Base-by-base conservation (phyloP, 164 flowering plant genomes). In the Vitis rupestris region DNA sequence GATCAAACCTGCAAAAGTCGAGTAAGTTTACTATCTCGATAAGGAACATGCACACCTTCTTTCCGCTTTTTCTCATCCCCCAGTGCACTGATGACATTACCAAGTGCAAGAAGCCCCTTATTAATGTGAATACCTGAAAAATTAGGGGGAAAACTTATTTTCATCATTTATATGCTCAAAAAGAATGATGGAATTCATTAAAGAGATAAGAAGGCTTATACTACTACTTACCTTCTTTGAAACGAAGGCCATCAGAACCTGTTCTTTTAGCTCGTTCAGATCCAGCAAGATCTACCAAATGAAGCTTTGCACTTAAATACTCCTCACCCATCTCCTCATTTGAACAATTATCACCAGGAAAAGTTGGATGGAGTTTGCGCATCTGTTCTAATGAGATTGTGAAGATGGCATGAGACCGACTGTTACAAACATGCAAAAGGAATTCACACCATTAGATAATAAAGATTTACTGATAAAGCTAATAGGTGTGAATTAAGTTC, bases 371-470 rank as follows among this genome's bases (percentile, higher is more conserved):
- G 47, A 72, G 53, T 75, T 78, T 86, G 17, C 82, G 87, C 84
- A 86, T 90, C 70, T 92, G 96, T 74, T 90, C 93, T 72, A 92
- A 67, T 57, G 96, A 83, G 77, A 92, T 90, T 59, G 98, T 92
- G 90, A 92, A 92, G 75, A 92, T 92, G 65, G 96, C 98, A 86
- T 90, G 97, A 10, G 97, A 92, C 47, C 98, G 96, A 76, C 96
- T 90, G 64, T 50, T 60, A 73, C 53, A 57, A 64, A 82, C 23
- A 73, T 30, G 71, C 31, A 74, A 47, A 23, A 68, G 52, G 16
- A 63, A 68, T 59, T 8, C 12, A 66, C 9, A 31, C 54, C 15
- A 63, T 29, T 61, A 72, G 65, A 59, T 59, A 10, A 59, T 59
- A 30, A 47, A 63, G 60, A 52, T 72, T 53, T 11, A 64, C 2